Evolutionary conservation across 805 yeast species (phyloP).

Genomic region (Millerozyma acaciae): DNA sequence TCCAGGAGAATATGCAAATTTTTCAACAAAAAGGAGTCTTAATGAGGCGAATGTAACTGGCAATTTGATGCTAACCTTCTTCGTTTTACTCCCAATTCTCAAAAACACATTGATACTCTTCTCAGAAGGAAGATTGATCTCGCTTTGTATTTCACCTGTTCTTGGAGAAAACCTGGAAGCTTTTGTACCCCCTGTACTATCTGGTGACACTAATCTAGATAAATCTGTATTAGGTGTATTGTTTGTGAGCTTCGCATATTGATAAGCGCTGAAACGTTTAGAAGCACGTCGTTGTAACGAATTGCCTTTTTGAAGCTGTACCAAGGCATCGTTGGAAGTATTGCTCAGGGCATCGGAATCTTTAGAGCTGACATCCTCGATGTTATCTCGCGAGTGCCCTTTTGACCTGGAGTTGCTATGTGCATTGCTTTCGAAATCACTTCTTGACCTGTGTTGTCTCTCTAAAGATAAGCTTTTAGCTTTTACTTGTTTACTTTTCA

Average conservation of each 20-base stretch:
- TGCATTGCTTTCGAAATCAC: too few relatives aligned
- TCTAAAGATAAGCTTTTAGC: slow-evolving; percentile 38
- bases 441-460: too few relatives aligned
- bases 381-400: neutral
- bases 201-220: slow-evolving; percentile 7
- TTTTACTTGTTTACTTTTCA: slow-evolving; percentile 73
- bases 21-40: slow-evolving; percentile 76
- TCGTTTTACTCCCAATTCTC: slow-evolving; percentile 49
- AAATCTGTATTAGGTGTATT: slow-evolving; percentile 13
- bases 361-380: slow-evolving; percentile 1
- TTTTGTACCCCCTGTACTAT: too few relatives aligned
- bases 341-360: too few relatives aligned
- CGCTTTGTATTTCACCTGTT: too few relatives aligned
- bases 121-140: too few relatives aligned
- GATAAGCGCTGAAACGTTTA: slow-evolving; percentile 89
- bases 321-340: slow-evolving; percentile 51
- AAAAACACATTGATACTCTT: slow-evolving; percentile 40
- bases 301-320: slow-evolving; percentile 76
- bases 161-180: too few relatives aligned
- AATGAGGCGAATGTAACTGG: slow-evolving; percentile 52
- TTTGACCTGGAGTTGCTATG: too few relatives aligned
- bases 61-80: slow-evolving; percentile 44
- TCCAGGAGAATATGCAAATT: slow-evolving; percentile 79
- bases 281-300: slow-evolving; percentile 90
- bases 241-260: slow-evolving; percentile 70